phyloP scores from a whole-genome alignment of 1,139 yeast genomes.

The Magnusiomyces magnusii region DNA sequence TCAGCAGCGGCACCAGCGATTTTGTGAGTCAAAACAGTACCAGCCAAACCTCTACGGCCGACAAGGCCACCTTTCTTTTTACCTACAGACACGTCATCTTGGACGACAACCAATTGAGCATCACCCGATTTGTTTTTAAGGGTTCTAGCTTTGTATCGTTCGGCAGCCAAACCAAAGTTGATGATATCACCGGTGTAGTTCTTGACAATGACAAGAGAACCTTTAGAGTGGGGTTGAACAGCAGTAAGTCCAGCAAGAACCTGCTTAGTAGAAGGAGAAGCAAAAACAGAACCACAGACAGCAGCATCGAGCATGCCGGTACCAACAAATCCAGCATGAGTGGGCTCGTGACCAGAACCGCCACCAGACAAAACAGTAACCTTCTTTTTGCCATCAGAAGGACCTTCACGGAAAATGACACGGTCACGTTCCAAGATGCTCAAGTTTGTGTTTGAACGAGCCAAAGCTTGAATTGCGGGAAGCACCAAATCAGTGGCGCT shows the following conservation, averaged over 20 bases:
- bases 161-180: slow-evolving; percentile 88
- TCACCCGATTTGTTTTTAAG: not conserved
- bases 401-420: slow-evolving; percentile 43
- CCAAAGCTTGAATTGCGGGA: slow-evolving; percentile 59
- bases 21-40: slow-evolving; percentile 81
- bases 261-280: slow-evolving; percentile 88
- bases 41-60: slow-evolving; percentile 91
- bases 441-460: slow-evolving; percentile 59
- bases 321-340: slow-evolving; percentile 89
- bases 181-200: slow-evolving; percentile 92
- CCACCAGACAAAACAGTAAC: slow-evolving; percentile 82
- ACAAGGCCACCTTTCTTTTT: slow-evolving; percentile 79
- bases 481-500: slow-evolving; percentile 48
- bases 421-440: slow-evolving; percentile 58
- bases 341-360: slow-evolving; percentile 94
- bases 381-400: slow-evolving; percentile 34
- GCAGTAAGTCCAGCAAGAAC: slow-evolving; percentile 65
- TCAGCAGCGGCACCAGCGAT: slow-evolving; percentile 68
- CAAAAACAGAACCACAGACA: slow-evolving; percentile 81
- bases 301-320: slow-evolving; percentile 76
- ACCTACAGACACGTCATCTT: slow-evolving; percentile 93
- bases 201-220: slow-evolving; percentile 70
- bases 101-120: slow-evolving; percentile 55
- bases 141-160: slow-evolving; percentile 57
- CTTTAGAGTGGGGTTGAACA: slow-evolving; percentile 43